Conservation (phyloP, 208 protist genomes). For the Tritrichomonas musculus region DNA sequence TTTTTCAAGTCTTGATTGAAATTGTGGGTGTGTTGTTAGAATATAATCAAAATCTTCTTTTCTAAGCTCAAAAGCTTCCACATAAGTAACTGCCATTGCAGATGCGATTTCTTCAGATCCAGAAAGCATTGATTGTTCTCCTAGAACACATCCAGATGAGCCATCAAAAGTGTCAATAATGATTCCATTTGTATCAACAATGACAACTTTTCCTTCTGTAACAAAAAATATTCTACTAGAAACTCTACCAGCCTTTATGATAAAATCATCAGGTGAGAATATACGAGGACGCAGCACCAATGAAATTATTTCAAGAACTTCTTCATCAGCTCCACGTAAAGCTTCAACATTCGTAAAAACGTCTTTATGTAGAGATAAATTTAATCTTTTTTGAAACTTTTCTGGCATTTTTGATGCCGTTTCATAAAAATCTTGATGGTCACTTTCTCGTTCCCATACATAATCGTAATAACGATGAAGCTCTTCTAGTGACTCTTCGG, state of each 20-base stretch:
- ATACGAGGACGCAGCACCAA: background rate
- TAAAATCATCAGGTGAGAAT: background rate
- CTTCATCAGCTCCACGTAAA: background rate
- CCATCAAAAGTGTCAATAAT: background rate
- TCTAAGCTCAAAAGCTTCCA: background rate
- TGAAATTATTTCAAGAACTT: background rate
- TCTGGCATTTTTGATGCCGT: background rate
- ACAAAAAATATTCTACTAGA: background rate
- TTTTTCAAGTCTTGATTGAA: background rate
- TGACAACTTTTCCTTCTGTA: background rate
- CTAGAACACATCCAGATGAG: background rate
- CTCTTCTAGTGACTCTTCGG: background rate
- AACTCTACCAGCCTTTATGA: background rate
- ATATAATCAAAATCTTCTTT: background rate
- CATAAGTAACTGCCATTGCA: background rate
- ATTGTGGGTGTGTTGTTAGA: background rate
- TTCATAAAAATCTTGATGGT: background rate
- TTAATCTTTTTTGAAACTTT: background rate
- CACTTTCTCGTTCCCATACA: background rate
- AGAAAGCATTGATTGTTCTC: background rate
- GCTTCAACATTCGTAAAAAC: background rate
- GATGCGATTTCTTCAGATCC: background rate
- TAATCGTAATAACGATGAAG: background rate
- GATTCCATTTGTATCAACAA: background rate
- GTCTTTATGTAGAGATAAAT: background rate